phyloP scores from a whole-genome alignment of 192 early-diverging fungal species.

The Coemansia sp. region DNA sequence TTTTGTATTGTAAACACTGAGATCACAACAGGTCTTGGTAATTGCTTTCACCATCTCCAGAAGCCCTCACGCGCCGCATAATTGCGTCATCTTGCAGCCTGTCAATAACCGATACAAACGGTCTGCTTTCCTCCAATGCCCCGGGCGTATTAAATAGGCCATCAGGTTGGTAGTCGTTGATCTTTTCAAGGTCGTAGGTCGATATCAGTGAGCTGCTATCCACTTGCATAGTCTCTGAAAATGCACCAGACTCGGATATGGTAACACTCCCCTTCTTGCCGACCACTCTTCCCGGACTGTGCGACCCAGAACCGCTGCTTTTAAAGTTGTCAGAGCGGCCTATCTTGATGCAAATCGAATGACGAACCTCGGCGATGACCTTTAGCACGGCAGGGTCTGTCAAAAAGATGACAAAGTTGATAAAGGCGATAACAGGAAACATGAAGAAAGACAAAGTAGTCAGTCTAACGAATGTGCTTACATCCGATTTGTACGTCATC shows the following conservation, averaged over 20 bases:
- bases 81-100: conserved; percentile 25
- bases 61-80: conserved; percentile 18
- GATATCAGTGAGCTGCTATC: conserved; percentile 6
- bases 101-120: conserved; percentile 5
- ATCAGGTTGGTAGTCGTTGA: neutral
- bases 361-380: conserved; percentile 24
- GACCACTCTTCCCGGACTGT: neutral
- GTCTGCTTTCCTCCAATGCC: conserved; percentile 19
- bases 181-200: neutral
- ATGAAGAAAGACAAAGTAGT: conserved; percentile 11
- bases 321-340: neutral
- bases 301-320: neutral
- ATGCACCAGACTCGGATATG: conserved; percentile 9
- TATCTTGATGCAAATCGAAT: neutral
- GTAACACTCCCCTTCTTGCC: conserved; percentile 7
- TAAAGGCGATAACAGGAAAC: conserved; percentile 4
- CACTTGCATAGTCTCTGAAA: neutral
- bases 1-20: neutral
- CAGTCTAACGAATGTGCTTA: neutral
- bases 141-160: neutral
- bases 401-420: conserved; percentile 40
- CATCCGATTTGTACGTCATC: conserved; percentile 25
- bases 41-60: conserved; percentile 7
- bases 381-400: conserved; percentile 28
- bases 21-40: neutral